phyloP scores from a whole-genome alignment of 1,284 basidiomycete genomes.

The Austroboletus niveus region DNA sequence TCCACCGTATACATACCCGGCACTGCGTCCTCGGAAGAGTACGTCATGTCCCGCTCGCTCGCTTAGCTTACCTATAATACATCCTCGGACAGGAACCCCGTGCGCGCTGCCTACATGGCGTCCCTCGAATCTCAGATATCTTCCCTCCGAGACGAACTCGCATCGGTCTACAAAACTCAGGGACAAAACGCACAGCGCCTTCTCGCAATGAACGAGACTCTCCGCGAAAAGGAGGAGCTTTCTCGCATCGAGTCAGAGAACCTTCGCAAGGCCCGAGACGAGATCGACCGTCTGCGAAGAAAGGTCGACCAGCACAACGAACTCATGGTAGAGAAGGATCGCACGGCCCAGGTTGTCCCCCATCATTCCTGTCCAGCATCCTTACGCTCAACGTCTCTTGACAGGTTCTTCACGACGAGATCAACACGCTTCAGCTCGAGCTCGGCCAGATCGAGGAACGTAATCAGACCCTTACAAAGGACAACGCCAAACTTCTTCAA shows the following conservation, averaged over 20 bases:
- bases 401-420: conserved; percentile 92
- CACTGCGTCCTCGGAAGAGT: conserved; percentile 65
- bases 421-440: conserved; percentile 87
- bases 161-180: conserved; percentile 94
- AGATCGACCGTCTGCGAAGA: conserved; percentile 65
- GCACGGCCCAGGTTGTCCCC: conserved; percentile 74
- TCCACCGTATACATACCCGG: conserved; percentile 63
- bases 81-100: conserved; percentile 59
- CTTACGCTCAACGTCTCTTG: neutral
- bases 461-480: conserved; percentile 81
- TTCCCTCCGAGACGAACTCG: conserved; percentile 84
- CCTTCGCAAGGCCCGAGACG: conserved; percentile 68
- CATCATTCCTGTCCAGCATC: neutral
- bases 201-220: conserved; percentile 89
- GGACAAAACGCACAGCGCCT: conserved; percentile 93
- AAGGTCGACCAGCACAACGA: conserved; percentile 85
- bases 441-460: conserved; percentile 86
- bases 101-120: conserved; percentile 81
- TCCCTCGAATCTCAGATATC: conserved; percentile 94
- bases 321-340: conserved; percentile 84
- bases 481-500: conserved; percentile 93
- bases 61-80: conserved; percentile 12
- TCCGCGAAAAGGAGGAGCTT: conserved; percentile 88
- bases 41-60: conserved; percentile 29
- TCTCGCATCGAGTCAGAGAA: conserved; percentile 77